A percentile compares a stretch with the other conserved stretches of the same genome.
These are phyloP conservation scores for Rhizophora apiculata DNA, from an alignment of 345 rosid species.

Conservation along the genomic window DNA sequence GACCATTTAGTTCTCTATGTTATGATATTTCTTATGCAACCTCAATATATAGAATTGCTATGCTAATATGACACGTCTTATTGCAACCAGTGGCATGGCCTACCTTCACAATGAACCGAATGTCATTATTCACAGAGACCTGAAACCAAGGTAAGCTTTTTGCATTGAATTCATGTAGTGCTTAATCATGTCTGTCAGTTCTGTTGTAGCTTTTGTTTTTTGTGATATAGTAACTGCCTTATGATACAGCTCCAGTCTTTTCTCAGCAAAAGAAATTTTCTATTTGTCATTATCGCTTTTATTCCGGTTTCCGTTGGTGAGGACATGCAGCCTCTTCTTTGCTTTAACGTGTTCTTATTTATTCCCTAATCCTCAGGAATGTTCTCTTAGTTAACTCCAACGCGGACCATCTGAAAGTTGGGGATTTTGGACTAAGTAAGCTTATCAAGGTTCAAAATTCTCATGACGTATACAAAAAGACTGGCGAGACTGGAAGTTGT, in stretches of 20 bases:
- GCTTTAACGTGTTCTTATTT: constrained; percentile 1
- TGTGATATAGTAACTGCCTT: not conserved
- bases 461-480: constrained; percentile 98
- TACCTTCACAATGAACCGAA: constrained; percentile 98
- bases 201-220: not conserved
- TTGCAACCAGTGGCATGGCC: constrained; percentile 82
- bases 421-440: constrained; percentile 98
- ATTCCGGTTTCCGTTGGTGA: not conserved
- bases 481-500: constrained; percentile 99
- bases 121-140: constrained; percentile 90
- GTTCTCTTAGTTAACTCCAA: constrained; percentile 93
- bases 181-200: not conserved
- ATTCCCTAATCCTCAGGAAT: constrained; percentile 52
- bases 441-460: constrained; percentile 94
- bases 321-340: not conserved
- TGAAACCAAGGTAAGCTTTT: constrained; percentile 76
- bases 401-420: constrained; percentile 96
- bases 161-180: constrained; percentile 6
- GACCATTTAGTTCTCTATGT: not conserved
- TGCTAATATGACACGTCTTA: constrained; percentile 21
- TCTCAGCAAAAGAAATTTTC: not conserved
- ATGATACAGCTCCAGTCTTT: constrained; percentile 7
- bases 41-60: constrained; percentile 1
- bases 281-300: not conserved
- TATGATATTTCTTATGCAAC: not conserved